Evolutionary conservation across 2,329 filamentous ascomycete genomes (phyloP).

Genomic region (Phialophora macrospora): DNA sequence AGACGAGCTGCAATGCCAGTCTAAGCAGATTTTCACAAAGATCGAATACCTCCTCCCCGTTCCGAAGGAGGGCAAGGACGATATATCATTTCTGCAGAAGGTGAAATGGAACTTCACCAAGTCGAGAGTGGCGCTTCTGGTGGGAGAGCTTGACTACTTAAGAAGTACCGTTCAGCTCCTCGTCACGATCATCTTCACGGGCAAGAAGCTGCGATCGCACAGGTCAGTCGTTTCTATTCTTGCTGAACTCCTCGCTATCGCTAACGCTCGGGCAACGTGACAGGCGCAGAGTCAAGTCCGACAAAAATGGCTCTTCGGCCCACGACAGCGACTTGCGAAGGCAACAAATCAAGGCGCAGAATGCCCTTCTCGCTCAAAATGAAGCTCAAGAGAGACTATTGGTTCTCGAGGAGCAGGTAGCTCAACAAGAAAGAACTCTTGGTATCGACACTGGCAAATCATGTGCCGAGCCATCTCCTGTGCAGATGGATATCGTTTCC

Average conservation of each 20-base stretch:
- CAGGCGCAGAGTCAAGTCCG: not conserved
- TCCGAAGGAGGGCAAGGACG: constrained; percentile 6
- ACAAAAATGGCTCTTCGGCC: not conserved
- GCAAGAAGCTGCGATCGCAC: not conserved
- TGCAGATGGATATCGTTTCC: not conserved
- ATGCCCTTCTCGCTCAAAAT: not conserved
- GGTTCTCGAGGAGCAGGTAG: not conserved
- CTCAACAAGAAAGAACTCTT: not conserved
- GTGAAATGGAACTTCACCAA: constrained; percentile 29
- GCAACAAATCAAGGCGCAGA: not conserved
- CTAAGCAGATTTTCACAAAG: constrained; percentile 14
- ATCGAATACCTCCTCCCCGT: constrained; percentile 14
- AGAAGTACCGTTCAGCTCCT: constrained; percentile 19
- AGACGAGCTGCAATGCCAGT: constrained; percentile 21
- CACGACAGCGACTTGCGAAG: not conserved
- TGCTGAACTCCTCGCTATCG: not conserved
- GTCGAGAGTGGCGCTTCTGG: constrained; percentile 23
- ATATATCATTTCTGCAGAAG: constrained; percentile 19
- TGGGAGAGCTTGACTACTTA: constrained; percentile 25
- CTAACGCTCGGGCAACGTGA: not conserved
- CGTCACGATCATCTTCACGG: constrained; percentile 1
- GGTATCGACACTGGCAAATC: no score
- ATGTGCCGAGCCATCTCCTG: not conserved
- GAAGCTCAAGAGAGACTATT: not conserved
- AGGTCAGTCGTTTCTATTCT: not conserved